Evolutionary conservation across 306 rosid species (phyloP).

Genomic region (Citrullus colocynthis): DNA sequence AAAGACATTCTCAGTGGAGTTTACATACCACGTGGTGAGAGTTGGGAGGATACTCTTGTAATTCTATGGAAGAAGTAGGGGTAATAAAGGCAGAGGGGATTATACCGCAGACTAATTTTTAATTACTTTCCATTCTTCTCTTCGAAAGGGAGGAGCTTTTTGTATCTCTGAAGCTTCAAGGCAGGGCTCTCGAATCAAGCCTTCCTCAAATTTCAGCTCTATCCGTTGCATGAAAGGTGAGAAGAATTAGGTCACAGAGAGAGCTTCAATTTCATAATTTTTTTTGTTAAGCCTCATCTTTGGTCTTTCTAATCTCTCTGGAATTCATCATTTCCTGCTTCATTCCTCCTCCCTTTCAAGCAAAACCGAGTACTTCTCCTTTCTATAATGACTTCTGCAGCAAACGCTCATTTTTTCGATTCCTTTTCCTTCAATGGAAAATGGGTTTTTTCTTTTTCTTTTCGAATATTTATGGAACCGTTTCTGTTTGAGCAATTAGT

Average conservation of each 20-base stretch:
- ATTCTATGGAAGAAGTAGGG: background rate
- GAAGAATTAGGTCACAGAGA: background rate
- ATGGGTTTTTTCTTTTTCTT: background rate
- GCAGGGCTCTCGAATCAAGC: background rate
- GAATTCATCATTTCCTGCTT: background rate
- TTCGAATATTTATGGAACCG: background rate
- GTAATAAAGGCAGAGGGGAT: background rate
- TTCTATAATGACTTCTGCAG: background rate
- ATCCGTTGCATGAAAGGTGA: slow-evolving; percentile 6
- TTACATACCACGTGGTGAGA: too few relatives aligned
- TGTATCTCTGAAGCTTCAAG: background rate
- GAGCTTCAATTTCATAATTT: background rate
- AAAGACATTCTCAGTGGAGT: too few relatives aligned
- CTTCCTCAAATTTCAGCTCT: background rate
- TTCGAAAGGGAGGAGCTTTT: background rate
- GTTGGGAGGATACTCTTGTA: background rate
- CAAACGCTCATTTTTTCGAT: background rate
- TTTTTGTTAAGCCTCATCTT: background rate
- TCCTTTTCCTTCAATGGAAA: background rate
- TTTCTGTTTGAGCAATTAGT: background rate
- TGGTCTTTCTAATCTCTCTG: background rate
- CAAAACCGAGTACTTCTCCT: background rate
- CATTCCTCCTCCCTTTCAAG: background rate
- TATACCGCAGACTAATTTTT: background rate
- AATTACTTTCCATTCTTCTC: background rate